Conservation (phyloP, 768 basidiomycete genomes). For the Lactarius trivialis region DNA sequence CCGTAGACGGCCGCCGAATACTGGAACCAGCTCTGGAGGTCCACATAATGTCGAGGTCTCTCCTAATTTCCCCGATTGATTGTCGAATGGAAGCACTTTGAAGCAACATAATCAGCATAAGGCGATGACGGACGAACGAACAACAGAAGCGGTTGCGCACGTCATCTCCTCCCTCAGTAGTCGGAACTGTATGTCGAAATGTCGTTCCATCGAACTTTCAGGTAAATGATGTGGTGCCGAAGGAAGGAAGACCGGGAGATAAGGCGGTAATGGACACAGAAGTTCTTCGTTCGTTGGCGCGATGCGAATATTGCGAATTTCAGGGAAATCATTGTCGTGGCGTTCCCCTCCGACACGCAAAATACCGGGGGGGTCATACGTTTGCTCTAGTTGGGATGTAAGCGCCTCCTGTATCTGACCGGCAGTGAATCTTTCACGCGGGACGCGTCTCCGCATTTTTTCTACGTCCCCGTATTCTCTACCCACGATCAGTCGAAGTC, state of each 20-base stretch:
- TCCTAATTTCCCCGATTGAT: constrained; percentile 20
- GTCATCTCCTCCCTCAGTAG: constrained; percentile 67
- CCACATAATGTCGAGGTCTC: constrained; percentile 21
- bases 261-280: constrained; percentile 41
- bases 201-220: constrained; percentile 51
- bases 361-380: constrained; percentile 51
- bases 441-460: constrained; percentile 10
- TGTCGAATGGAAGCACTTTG: constrained; percentile 23
- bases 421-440: constrained; percentile 12
- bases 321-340: constrained; percentile 60
- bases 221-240: constrained; percentile 59
- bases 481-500: constrained; percentile 40
- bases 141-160: constrained; percentile 31
- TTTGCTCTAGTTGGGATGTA: constrained; percentile 34
- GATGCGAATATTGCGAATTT: constrained; percentile 55
- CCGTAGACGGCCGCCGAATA: constrained; percentile 28
- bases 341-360: constrained; percentile 42
- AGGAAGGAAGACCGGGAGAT: constrained; percentile 53
- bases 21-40: not conserved
- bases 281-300: constrained; percentile 68
- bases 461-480: constrained; percentile 41
- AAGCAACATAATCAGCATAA: not conserved
- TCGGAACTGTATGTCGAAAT: constrained; percentile 70
- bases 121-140: not conserved
- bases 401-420: constrained; percentile 31